Conservation (phyloP, 73 alveolate species). For the Uronychia binucleata region DNA sequence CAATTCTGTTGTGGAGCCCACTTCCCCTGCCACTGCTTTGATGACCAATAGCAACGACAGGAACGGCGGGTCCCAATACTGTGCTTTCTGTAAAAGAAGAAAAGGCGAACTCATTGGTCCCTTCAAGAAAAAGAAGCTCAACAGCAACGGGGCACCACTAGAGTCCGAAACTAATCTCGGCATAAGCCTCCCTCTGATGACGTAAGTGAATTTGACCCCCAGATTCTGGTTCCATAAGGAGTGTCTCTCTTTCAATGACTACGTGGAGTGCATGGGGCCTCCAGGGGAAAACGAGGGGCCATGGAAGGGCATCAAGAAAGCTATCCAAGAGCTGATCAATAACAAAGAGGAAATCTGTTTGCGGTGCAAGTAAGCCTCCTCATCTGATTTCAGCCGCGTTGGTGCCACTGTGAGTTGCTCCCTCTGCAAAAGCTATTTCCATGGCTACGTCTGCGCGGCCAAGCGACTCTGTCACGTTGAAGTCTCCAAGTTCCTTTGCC, state of each 20-base stretch:
- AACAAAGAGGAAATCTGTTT: not conserved
- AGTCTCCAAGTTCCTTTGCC: not conserved
- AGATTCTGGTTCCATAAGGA: not conserved
- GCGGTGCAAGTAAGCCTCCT: not conserved
- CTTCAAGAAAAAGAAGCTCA: not conserved
- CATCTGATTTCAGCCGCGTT: not conserved
- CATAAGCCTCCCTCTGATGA: not conserved
- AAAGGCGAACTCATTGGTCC: constrained; percentile 36
- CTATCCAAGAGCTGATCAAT: not conserved
- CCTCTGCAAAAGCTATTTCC: not conserved
- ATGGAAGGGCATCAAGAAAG: not conserved
- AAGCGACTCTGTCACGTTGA: not conserved
- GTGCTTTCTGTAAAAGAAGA: constrained; percentile 38
- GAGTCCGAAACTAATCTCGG: constrained; percentile 3
- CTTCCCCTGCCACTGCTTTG: not conserved
- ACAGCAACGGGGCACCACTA: not conserved
- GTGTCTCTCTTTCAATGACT: not conserved
- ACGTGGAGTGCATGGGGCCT: not conserved
- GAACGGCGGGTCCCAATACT: not conserved
- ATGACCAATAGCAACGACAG: not conserved
- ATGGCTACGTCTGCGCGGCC: not conserved
- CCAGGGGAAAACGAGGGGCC: not conserved
- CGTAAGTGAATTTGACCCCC: not conserved
- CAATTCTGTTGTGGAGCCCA: not conserved
- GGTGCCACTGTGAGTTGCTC: not conserved